Conservation (phyloP, 2,329 filamentous ascomycete species). For the Aureobasidium musti region DNA sequence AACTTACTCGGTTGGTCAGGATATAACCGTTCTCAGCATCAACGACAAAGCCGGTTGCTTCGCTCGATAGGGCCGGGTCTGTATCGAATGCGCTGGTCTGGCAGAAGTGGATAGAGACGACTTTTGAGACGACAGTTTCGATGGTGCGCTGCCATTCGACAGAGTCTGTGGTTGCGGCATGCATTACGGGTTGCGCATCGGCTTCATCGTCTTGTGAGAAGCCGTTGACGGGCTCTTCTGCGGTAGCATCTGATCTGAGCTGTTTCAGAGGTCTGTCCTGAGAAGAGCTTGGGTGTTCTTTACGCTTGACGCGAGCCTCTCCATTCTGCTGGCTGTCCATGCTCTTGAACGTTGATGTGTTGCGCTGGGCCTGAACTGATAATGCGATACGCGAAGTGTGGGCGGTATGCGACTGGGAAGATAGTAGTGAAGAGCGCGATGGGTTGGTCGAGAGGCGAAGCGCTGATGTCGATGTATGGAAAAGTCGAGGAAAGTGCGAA, state of each 20-base stretch:
- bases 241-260: constrained; percentile 37
- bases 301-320: constrained; percentile 37
- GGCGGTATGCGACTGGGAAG: neutral
- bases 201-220: constrained; percentile 42
- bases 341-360: neutral
- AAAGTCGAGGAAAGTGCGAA: constrained; percentile 25
- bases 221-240: constrained; percentile 41
- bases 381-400: neutral
- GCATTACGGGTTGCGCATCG: constrained; percentile 45
- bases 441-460: neutral
- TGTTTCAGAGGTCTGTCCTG: constrained; percentile 42
- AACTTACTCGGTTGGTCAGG: constrained; percentile 51
- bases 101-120: constrained; percentile 98
- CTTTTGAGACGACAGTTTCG: constrained; percentile 88
- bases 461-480: constrained; percentile 4
- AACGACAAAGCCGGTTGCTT: constrained; percentile 96
- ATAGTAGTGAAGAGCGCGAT: neutral
- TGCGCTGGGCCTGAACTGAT: neutral
- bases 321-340: constrained; percentile 30
- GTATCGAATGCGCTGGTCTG: constrained; percentile 98
- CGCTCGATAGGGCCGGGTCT: constrained; percentile 88
- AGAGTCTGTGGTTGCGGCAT: constrained; percentile 60
- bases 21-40: constrained; percentile 83
- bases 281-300: constrained; percentile 40
- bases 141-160: constrained; percentile 96